A percentile compares a stretch with the other conserved stretches of the same genome.
Evolutionary conservation across 192 early-diverging fungal species (phyloP).

Genomic region (Backusella australiensis): DNA sequence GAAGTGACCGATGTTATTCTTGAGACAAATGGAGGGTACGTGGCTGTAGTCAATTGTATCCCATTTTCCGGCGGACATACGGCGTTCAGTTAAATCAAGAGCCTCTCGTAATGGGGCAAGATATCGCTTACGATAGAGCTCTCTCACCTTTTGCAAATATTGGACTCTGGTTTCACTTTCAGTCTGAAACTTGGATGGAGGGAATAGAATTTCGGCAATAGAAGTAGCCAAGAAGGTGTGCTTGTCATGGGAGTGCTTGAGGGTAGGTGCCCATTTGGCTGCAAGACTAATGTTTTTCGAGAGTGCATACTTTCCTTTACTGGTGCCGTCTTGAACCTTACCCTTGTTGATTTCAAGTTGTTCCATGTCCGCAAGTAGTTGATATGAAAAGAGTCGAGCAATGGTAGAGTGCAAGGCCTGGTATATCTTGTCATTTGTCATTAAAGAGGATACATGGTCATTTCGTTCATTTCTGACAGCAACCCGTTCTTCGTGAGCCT

Average conservation of each 20-base stretch:
- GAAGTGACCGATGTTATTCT: constrained; percentile 34
- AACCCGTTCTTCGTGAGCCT: constrained; percentile 11
- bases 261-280: constrained; percentile 43
- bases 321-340: background rate
- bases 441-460: constrained; percentile 10
- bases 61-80: constrained; percentile 42
- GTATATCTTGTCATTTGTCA: constrained; percentile 29
- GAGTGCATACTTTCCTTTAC: background rate
- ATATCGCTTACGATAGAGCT: constrained; percentile 35
- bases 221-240: constrained; percentile 38
- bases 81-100: constrained; percentile 38
- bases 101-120: constrained; percentile 40
- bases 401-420: constrained; percentile 36
- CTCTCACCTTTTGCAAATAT: constrained; percentile 35
- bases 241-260: constrained; percentile 34
- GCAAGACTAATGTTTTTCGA: constrained; percentile 22
- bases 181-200: constrained; percentile 3
- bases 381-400: constrained; percentile 37
- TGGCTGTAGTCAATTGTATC: constrained; percentile 41
- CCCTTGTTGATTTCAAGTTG: background rate
- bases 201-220: constrained; percentile 40
- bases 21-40: constrained; percentile 44
- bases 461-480: constrained; percentile 8
- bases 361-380: constrained; percentile 18
- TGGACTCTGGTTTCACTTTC: constrained; percentile 19